A percentile compares a stretch with the other conserved stretches of the same genome.
Conservation (phyloP, 2,329 filamentous ascomycete genomes). For the Hymenoscyphus repandus region DNA sequence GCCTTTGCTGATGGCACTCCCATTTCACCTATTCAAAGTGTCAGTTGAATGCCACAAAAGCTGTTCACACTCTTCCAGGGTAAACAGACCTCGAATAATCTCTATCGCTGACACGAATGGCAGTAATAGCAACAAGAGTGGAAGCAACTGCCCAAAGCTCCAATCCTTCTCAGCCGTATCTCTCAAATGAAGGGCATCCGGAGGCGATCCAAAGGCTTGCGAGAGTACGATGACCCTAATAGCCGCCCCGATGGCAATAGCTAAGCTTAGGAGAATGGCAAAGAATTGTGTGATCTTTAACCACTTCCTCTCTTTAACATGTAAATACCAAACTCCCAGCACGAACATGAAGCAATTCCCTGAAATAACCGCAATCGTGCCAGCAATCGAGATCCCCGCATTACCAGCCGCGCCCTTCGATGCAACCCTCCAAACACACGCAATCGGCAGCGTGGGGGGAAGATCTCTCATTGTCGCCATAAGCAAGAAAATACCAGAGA, state of each 20-base stretch:
- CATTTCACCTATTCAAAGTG: conserved; percentile 17
- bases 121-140: conserved; percentile 53
- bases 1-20: conserved; percentile 38
- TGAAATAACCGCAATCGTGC: conserved; percentile 56
- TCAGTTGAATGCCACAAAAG: neutral
- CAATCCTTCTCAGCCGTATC: conserved; percentile 52
- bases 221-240: conserved; percentile 51
- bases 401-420: conserved; percentile 35
- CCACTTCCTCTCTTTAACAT: conserved; percentile 48
- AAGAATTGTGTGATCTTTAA: conserved; percentile 49
- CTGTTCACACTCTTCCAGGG: neutral
- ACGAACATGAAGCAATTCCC: conserved; percentile 54
- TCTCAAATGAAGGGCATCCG: conserved; percentile 39
- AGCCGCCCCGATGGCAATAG: conserved; percentile 53
- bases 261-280: conserved; percentile 43
- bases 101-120: conserved; percentile 56
- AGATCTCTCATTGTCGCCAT: conserved; percentile 81
- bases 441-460: conserved; percentile 54
- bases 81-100: conserved; percentile 45
- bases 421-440: conserved; percentile 51
- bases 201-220: conserved; percentile 54
- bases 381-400: conserved; percentile 45
- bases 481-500: conserved; percentile 97
- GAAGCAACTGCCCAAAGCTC: conserved; percentile 60
- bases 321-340: conserved; percentile 60